Evolutionary conservation across 805 yeast species (phyloP), one percentile per base, ranked within the genome.

Genomic region (Hanseniaspora jakobsenii): DNA sequence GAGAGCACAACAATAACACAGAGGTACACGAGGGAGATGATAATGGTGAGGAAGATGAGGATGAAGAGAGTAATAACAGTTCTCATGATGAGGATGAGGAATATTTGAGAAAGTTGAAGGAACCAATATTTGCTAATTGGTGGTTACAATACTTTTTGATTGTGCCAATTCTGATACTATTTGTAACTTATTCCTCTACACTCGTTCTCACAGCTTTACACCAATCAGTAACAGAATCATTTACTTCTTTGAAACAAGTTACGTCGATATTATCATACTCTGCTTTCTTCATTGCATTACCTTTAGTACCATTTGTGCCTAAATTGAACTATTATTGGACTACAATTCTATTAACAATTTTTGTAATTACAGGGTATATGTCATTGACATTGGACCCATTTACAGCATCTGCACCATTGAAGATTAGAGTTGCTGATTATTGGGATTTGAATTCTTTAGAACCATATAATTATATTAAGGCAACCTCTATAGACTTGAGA

Each of bases 171-270:
- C 63, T 80, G 1, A 63, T 77, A 2, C 67, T 71, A 27, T 54
- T 78, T 28, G 55, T 77, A n/a, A 70, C 73, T 52, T 70, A 72
- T 46, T 60, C 69, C 29, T 78, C 80, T 5, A 49, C 55, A 6
- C 59, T 81, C 47, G 53, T 77, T 2, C 55, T 83, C 27, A 77
- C 76, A 47, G 91, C 83, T 0, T 49, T 80, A 17, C 72, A 71
- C 53, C 85, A 83, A 60, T 73, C 87, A 0, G 69, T 75, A 17
- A 85, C 79, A 54, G 94, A 85, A 55, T 72, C 79, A 6, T 56
- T 62, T 13, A 50, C 52, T 3, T 62, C 76, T 3, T 71, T 74
- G 6, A 39, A 52, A 6, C 47, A 58, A 14, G 63, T 74, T 0
- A 66, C 65, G 54, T 49, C 58, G 16, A 45, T 65, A 10, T 43